Base-by-base conservation (phyloP, 768 basidiomycete genomes). In the Rhizopogon salebrosus region DNA sequence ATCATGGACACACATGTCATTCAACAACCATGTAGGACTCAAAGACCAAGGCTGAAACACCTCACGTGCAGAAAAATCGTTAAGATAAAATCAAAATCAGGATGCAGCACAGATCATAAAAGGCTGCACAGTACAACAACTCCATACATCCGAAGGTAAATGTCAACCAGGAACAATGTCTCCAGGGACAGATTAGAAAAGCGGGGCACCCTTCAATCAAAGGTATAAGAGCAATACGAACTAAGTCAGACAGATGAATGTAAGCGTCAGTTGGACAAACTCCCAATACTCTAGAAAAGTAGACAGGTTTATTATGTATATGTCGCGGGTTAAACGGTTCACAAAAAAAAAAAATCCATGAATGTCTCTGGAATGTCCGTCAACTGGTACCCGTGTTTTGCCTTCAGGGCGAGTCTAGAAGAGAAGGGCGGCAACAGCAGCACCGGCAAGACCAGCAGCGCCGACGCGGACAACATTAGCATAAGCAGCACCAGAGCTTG, bases 401-500 rank as follows among this genome's bases (percentile, higher is more conserved):
- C 38, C 20, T 10, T 10, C 16, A 36, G n/a, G 22, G 27, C 16
- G 1, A 39, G 11, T n/a, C 70, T 62, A 78, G 36, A 69, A 64
- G 41, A 77, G 60, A 50, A 78, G 52, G 40, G 69, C 76, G 49
- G 64, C 74, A 29, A 72, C 55, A n/a, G 63, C 66, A 5, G 62
- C 74, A 41, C 66, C 68, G 41, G 56, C 52, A 11, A 63, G 31
- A 49, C 73, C 83, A 40, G 76, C 70, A 41, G 72, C 56, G 38
- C 74, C 76, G 45, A 78, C 72, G 31, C 72, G 77, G 43, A 77
- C 61, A 43, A 67, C 51, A 14, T 75, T 75, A 48, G 70, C 70
- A 41, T 75, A 64, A 27, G 79, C 80, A 11, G 70, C 63, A 41
- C 69, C 63, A 8, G 62, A 68, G 29, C 26, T 39, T 6, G 66